phyloP scores from a whole-genome alignment of 352 stramenopile species.

The Sclerospora graminicola region DNA sequence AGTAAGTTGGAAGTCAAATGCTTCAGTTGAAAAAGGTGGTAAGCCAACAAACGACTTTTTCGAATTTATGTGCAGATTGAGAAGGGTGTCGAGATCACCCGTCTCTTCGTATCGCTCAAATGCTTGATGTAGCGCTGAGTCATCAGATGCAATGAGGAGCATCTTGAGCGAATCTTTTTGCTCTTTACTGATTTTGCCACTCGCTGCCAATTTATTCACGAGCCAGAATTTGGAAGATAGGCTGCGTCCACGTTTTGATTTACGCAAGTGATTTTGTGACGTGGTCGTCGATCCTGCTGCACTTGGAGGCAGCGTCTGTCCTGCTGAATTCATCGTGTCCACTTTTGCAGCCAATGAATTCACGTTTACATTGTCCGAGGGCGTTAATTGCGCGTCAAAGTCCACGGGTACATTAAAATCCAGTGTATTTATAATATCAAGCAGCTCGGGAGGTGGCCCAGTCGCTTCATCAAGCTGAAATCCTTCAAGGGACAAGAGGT shows the following conservation, averaged over 20 bases:
- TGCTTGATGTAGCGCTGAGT: conserved; percentile 54
- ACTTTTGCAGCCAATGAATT: conserved; percentile 1
- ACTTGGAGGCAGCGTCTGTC: conserved; percentile 2
- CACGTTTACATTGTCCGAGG: conserved; percentile 13
- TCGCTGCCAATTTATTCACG: conserved; percentile 71
- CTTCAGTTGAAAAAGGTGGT: conserved; percentile 43
- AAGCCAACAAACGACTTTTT: conserved; percentile 58
- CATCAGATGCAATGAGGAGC: conserved; percentile 67
- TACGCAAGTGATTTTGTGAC: conserved; percentile 21
- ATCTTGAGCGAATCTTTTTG: conserved; percentile 78
- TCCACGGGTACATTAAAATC: conserved; percentile 46
- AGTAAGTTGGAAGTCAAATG: conserved; percentile 68
- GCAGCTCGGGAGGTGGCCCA: conserved; percentile 45
- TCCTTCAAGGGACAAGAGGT: conserved; percentile 61
- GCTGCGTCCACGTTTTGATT: conserved; percentile 56
- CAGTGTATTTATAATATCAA: conserved; percentile 61
- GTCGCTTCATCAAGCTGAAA: conserved; percentile 35
- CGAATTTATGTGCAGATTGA: conserved; percentile 50
- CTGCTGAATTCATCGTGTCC: conserved; percentile 11
- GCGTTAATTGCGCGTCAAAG: conserved; percentile 15
- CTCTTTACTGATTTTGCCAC: conserved; percentile 72
- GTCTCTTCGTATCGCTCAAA: conserved; percentile 79
- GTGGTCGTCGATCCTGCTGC: conserved; percentile 1
- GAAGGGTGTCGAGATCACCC: conserved; percentile 56
- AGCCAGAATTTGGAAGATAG: conserved; percentile 83